Evolutionary conservation across 2,329 filamentous ascomycete species (phyloP), one percentile per base, ranked within the genome.

Genomic region (Diaporthe ampelina): DNA sequence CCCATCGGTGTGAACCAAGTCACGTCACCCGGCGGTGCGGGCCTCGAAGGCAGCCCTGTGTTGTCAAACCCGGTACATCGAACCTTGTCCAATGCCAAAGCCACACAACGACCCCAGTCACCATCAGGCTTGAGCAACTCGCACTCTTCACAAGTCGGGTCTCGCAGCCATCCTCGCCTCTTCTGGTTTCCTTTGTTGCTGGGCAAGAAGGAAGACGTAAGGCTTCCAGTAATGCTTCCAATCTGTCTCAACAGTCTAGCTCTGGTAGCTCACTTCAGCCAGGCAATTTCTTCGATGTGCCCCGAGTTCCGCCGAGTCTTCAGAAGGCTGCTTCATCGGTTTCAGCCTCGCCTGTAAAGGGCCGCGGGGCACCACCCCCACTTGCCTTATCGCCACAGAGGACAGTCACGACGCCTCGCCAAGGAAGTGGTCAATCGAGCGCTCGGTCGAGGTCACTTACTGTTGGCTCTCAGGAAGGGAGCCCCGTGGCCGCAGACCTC

Each of bases 161-260:
- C 5, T 99, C 89, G 1, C 89, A 91, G 78, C 89, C 97, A 4
- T 96, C 94, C 0, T 97, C 95, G 8, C 97, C 97, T 0, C 86
- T 99, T n/a, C 88, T 98, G n/a, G 94, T 98, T 11, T 97, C 97
- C 8, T 99, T 99, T 82, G 95, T 96, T 75, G 94, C 96, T 17
- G 94, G 94, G 8, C 94, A 94, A 78, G 95, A 98, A 74, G 85
- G 86, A 57, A 91, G 95, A 75, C 91, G 97, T 63, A 99, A 99
- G 85, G 95, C 94, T 7, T 98, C 97, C 4, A 97, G 94, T 80
- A 96, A 94, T 77, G 94, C 94, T 1, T 97, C 95, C 5, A 94
- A 91, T 74, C 86, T 97, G 58, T 97, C 95, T 0, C 94, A 97
- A 77, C 93, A 95, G 77, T 94, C 72, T 65, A 37, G 68, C 72